Base-by-base conservation (phyloP, 306 rosid species). In the Ochetophila trinervis region DNA sequence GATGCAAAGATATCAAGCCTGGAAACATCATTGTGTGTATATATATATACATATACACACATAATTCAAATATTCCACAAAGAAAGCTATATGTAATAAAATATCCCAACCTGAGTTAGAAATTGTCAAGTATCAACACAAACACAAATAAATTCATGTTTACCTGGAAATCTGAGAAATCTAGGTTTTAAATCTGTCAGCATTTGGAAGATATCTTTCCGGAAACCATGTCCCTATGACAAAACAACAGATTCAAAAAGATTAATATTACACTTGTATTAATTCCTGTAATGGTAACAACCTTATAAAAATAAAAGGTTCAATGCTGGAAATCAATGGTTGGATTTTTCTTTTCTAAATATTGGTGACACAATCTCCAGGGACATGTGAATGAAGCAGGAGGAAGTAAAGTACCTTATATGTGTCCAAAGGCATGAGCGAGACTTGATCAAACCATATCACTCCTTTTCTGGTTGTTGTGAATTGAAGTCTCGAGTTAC, bases 101-200 rank as follows among this genome's bases (percentile, higher is more conserved):
- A 27, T 23, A 13, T 1, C 45, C 18, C 21, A 59, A 73, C 47
- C 68, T 57, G 45, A 65, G 50, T 62, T 30, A 62, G 37, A 62
- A 27, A 60, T 53, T 59, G 15, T n/a, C 22, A 63, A 78, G 62
- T 5, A 45, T 15, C 32, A 3, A 2, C 60, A 24, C 2, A 74
- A 3, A 2, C 60, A 24, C 2, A 74, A 53, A 36, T 22, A 67
- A 56, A 64, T 71, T 18, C 48, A 34, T 24, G 17, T 64, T 68
- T 80, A 93, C 98, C 96, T 5, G 97, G 97, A 83, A 91, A 91
- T 86, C 97, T 88, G 72, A 91, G 8, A 76, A 91, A 91, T 64
- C 65, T 83, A 32, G 97, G 96, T 72, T 88, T 78, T 74, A 91
- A 20, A 71, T 73, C 81, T 60, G 62, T 66, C 70, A 88, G 27